Conservation (phyloP, 306 rosid genomes). For the Mimosa bimucronata region DNA sequence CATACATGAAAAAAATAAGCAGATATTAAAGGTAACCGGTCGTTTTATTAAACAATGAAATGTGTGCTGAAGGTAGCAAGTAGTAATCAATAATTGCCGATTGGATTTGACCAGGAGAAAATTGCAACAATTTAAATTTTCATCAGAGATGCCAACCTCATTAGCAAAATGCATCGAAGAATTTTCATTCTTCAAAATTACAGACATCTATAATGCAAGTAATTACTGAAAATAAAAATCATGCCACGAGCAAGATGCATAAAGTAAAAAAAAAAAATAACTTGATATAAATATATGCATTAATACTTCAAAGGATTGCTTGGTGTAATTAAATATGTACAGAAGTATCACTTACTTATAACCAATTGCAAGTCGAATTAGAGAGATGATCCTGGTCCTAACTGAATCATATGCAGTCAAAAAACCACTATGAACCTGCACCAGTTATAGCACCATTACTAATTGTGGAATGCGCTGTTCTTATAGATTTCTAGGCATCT, state of each 20-base stretch:
- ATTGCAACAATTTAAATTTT: not conserved
- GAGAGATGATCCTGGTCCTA: constrained; percentile 78
- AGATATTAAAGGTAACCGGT: not conserved
- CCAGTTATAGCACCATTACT: constrained; percentile 35
- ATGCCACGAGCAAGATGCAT: not conserved
- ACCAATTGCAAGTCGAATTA: constrained; percentile 77
- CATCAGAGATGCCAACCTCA: not conserved
- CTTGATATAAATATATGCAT: not conserved
- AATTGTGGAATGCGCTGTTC: constrained; percentile 14
- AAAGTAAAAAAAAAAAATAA: not conserved
- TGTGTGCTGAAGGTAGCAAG: constrained; percentile 4
- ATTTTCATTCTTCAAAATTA: not conserved
- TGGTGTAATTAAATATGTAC: constrained; percentile 9
- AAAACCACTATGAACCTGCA: constrained; percentile 98
- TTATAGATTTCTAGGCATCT: constrained; percentile 27
- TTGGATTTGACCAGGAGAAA: not conserved
- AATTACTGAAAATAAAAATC: not conserved
- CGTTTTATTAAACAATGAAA: constrained; percentile 1
- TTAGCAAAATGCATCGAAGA: not conserved
- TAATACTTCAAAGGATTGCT: constrained; percentile 23
- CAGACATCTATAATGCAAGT: not conserved
- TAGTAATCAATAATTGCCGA: not conserved
- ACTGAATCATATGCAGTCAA: constrained; percentile 94
- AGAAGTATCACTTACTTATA: constrained; percentile 59
- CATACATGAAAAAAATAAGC: constrained; percentile 6